phyloP scores from a whole-genome alignment of 1,284 basidiomycete genomes.

The Leccinum colubrinum region DNA sequence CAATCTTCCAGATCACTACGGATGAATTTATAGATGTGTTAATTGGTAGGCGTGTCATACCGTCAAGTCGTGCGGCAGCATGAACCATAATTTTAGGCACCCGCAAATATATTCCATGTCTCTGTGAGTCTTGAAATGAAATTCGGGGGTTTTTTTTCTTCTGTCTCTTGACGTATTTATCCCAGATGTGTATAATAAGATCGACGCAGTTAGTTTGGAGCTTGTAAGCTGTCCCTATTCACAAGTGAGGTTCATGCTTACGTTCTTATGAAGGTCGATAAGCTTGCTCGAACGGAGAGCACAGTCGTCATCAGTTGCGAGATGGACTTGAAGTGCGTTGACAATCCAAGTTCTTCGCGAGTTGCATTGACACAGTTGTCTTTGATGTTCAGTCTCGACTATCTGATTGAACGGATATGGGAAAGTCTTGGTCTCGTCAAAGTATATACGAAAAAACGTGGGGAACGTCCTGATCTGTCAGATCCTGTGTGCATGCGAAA shows the following conservation, averaged over 20 bases:
- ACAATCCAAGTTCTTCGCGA: neutral
- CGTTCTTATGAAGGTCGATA: conserved; percentile 53
- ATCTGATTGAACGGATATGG: conserved; percentile 91
- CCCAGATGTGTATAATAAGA: conserved; percentile 91
- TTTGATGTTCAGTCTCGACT: conserved; percentile 63
- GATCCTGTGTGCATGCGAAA: conserved; percentile 94
- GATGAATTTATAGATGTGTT: conserved; percentile 98
- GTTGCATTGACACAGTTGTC: neutral
- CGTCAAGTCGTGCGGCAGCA: neutral
- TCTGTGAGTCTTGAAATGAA: conserved; percentile 51
- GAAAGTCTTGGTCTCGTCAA: conserved; percentile 84
- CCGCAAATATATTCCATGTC: conserved; percentile 92
- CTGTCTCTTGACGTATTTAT: neutral
- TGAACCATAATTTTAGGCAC: conserved; percentile 53
- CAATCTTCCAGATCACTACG: conserved; percentile 71
- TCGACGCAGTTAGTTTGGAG: conserved; percentile 89
- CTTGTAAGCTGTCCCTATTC: conserved; percentile 38
- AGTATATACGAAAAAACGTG: conserved; percentile 96
- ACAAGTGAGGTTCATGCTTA: neutral
- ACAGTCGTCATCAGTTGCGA: conserved; percentile 95
- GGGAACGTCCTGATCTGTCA: conserved; percentile 85
- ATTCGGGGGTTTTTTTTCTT: neutral
- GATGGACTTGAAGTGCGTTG: conserved; percentile 76
- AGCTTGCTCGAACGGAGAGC: conserved; percentile 83
- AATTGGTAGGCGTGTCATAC: conserved; percentile 54